Evolutionary conservation across 2,329 filamentous ascomycete species (phyloP), one percentile per base, ranked within the genome.

Genomic region (Pestalotiopsis fici): DNA sequence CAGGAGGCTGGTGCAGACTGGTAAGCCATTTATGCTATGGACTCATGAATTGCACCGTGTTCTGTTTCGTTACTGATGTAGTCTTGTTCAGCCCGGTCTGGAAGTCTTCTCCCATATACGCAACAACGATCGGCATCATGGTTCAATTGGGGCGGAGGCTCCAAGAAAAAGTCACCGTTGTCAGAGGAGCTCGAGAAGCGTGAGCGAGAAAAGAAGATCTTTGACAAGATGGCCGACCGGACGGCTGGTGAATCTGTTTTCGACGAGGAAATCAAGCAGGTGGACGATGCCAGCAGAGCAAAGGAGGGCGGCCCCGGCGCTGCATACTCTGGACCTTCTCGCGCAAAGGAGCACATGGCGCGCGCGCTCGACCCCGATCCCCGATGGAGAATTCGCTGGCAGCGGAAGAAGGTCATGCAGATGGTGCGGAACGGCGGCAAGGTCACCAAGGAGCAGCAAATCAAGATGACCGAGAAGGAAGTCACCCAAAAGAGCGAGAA

Each of bases 321-420:
- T 4, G 70, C 71, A 25, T 43, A 65, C 56, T 64, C 69, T 31
- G 73, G 67, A 67, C 83, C 83, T 62, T 84, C 87, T 73, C 80
- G 76, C 43, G 74, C 70, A 71, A 78, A 80, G 28, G 83, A 84
- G 47, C 85, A 86, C 72, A 87, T 92, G 83, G 86, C 87, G 66
- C 83, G 87, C 66, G 87, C 87, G 31, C 81, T 93, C 59, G 92
- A 97, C 78, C 96, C 96, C 4, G 88, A 92, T 72, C 94, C 95
- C 18, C 81, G 85, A 57, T 86, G 86, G 67, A 88, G 94, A 67
- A 83, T 90, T 65, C 87, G 90, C 67, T 97, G 93, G 89, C 90
- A 97, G 82, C 87, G 93, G 74, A 94, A 91, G 80, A 94, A 95
- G 86, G 88, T 97, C 54, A 91, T 95, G 66, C 89, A 92, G 72